These are phyloP conservation scores for Amphicarpaea edgeworthii DNA, from an alignment of 306 rosid species.

Conservation along the genomic window DNA sequence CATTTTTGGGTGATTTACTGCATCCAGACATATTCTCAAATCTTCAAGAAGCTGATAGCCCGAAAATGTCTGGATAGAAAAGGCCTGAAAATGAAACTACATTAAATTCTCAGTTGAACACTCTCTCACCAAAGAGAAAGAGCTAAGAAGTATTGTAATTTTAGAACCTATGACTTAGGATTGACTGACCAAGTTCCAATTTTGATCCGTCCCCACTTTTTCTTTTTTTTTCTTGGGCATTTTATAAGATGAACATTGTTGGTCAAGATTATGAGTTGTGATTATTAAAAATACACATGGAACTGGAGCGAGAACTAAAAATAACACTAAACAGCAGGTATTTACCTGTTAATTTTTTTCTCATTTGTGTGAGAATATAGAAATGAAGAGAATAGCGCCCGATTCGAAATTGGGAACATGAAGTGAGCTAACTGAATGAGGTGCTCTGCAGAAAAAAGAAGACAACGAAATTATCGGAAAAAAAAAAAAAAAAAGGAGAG, in stretches of 20 bases:
- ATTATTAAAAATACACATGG: background rate
- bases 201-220: slow-evolving; percentile 1
- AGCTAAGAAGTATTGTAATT: background rate
- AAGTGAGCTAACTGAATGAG: slow-evolving; percentile 32
- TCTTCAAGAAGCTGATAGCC: slow-evolving; percentile 44
- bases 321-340: background rate
- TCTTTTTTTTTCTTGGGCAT: background rate
- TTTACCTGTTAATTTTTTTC: slow-evolving; percentile 47
- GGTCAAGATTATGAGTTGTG: slow-evolving; percentile 15
- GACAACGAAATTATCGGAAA: slow-evolving; percentile 1
- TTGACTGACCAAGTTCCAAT: slow-evolving; percentile 24
- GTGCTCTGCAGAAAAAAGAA: slow-evolving; percentile 36
- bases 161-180: slow-evolving; percentile 11
- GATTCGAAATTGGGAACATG: slow-evolving; percentile 25
- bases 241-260: background rate
- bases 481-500: background rate
- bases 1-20: slow-evolving; percentile 51
- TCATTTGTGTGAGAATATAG: slow-evolving; percentile 37
- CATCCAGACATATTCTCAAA: slow-evolving; percentile 66
- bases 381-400: slow-evolving; percentile 40
- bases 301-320: background rate
- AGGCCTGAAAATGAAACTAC: slow-evolving; percentile 54
- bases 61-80: slow-evolving; percentile 46
- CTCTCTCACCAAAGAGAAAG: slow-evolving; percentile 6
- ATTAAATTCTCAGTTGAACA: background rate